Percentiles rank a stretch among this genome's conserved stretches.
Evolutionary conservation across 805 yeast genomes (phyloP).

Genomic region (Ascoidea rubescens): DNA sequence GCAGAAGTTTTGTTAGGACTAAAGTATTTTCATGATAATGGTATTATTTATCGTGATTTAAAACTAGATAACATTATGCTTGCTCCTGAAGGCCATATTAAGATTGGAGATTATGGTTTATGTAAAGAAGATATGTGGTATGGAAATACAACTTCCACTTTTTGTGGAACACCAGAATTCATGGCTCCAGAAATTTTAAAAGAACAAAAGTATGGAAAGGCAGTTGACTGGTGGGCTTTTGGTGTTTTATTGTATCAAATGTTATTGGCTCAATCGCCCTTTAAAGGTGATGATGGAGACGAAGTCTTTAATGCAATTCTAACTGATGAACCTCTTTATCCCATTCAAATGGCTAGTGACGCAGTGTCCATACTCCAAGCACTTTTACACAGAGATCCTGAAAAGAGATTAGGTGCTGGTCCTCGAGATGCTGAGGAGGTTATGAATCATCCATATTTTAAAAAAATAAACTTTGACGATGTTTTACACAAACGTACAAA

Average conservation of each 20-base stretch:
- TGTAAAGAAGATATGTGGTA: slow-evolving; percentile 90
- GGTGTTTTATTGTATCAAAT: slow-evolving; percentile 94
- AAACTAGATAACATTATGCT: slow-evolving; percentile 87
- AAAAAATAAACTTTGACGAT: slow-evolving; percentile 82
- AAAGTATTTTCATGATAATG: slow-evolving; percentile 89
- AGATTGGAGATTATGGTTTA: slow-evolving; percentile 93
- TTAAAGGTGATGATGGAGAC: slow-evolving; percentile 93
- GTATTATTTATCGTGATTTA: slow-evolving; percentile 91
- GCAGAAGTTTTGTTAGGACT: slow-evolving; percentile 89
- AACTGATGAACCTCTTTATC: slow-evolving; percentile 92
- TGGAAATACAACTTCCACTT: slow-evolving; percentile 79
- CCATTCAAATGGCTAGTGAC: slow-evolving; percentile 94
- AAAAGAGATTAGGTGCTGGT: slow-evolving; percentile 72
- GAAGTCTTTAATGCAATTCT: slow-evolving; percentile 94
- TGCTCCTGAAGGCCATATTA: slow-evolving; percentile 86
- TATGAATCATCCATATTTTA: slow-evolving; percentile 91
- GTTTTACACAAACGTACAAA: slow-evolving; percentile 54
- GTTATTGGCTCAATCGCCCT: slow-evolving; percentile 93
- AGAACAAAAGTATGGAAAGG: slow-evolving; percentile 84
- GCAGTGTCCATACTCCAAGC: slow-evolving; percentile 91
- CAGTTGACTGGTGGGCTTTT: slow-evolving; percentile 99
- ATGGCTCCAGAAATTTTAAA: slow-evolving; percentile 98
- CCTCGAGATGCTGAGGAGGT: slow-evolving; percentile 84
- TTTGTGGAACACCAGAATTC: slow-evolving; percentile 98
- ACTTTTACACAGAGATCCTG: slow-evolving; percentile 79